Evolutionary conservation across 345 rosid species (phyloP).

Genomic region (Sisymbrium altissimum): DNA sequence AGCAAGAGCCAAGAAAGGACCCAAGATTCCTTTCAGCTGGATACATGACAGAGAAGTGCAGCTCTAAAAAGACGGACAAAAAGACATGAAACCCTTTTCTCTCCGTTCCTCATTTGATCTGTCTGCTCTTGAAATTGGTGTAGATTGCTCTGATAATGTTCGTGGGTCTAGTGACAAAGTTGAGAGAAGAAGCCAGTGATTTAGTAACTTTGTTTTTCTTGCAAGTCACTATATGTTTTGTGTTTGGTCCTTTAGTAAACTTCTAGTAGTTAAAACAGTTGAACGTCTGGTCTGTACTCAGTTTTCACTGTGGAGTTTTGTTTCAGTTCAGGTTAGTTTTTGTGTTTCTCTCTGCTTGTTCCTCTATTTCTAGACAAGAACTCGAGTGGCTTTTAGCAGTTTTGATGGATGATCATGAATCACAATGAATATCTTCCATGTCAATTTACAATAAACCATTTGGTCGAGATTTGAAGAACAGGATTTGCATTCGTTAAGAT

Average conservation of each 20-base stretch:
- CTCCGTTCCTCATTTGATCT: constrained; percentile 3
- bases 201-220: constrained; percentile 31
- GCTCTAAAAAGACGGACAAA: constrained; percentile 39
- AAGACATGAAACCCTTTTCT: background rate
- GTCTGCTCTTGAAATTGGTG: constrained; percentile 33
- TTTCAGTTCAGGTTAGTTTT: background rate
- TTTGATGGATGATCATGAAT: background rate
- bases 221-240: constrained; percentile 4
- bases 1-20: constrained; percentile 59
- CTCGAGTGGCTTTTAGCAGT: background rate
- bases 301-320: constrained; percentile 23
- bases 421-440: background rate
- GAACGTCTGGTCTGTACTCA: constrained; percentile 30
- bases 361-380: background rate
- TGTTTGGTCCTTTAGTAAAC: constrained; percentile 18
- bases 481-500: too few species aligned
- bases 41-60: constrained; percentile 63
- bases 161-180: constrained; percentile 36
- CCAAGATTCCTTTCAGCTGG: constrained; percentile 75
- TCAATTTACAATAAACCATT: background rate
- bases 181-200: constrained; percentile 43
- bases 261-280: constrained; percentile 20
- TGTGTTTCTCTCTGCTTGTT: background rate
- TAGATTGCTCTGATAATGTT: constrained; percentile 41
- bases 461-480: background rate